Conservation (phyloP, 768 basidiomycete species). For the Holtermanniella nyarrowii region DNA sequence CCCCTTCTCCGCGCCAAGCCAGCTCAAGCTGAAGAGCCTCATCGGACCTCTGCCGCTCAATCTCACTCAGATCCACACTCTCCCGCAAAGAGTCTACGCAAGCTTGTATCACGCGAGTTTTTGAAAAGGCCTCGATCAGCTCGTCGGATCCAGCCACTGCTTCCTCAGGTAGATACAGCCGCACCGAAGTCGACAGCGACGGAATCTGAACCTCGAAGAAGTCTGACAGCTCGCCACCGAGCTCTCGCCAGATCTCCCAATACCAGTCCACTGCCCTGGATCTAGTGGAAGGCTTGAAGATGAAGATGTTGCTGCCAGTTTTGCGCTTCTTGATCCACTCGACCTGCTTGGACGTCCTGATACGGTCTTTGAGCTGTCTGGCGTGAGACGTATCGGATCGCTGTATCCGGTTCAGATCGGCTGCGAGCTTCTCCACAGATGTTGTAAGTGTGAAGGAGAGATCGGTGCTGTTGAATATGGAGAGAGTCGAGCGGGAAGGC, state of each 20-base stretch:
- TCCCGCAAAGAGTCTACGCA: conserved; percentile 52
- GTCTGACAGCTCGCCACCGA: conserved; percentile 62
- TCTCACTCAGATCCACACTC: conserved; percentile 53
- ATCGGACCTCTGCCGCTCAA: conserved; percentile 50
- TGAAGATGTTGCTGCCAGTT: conserved; percentile 69
- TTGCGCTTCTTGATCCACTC: conserved; percentile 48
- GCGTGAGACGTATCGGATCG: conserved; percentile 18
- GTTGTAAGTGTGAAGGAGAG: conserved; percentile 57
- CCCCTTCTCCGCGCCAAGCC: conserved; percentile 60
- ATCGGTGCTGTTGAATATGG: conserved; percentile 78
- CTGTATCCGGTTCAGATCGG: conserved; percentile 14
- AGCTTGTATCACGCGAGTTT: conserved; percentile 54
- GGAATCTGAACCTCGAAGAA: conserved; percentile 64
- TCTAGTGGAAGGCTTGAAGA: conserved; percentile 71
- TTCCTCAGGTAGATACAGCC: conserved; percentile 57
- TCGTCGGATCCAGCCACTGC: conserved; percentile 40
- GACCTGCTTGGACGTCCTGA: conserved; percentile 37
- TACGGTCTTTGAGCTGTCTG: conserved; percentile 21
- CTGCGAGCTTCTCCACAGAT: conserved; percentile 15
- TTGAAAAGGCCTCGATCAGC: conserved; percentile 50
- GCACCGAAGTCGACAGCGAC: conserved; percentile 55
- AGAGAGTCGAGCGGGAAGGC: conserved; percentile 56
- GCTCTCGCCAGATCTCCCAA: conserved; percentile 71
- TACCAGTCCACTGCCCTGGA: conserved; percentile 77
- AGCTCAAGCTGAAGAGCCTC: conserved; percentile 51